phyloP scores from a whole-genome alignment of 345 rosid genomes.

The Leavenworthia alabamica region DNA sequence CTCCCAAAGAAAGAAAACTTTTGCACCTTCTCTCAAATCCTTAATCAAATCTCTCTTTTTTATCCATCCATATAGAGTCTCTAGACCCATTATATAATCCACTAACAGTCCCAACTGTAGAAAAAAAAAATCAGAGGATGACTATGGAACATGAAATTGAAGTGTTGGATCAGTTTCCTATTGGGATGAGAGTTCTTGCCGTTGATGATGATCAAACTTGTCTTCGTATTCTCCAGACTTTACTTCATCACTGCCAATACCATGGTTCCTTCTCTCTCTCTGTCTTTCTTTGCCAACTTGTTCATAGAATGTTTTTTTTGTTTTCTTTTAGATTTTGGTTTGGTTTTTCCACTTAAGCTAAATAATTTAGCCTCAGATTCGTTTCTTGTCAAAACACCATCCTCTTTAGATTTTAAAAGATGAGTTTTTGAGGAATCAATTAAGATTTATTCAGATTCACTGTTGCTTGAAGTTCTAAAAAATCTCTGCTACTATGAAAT shows the following conservation, averaged over 20 bases:
- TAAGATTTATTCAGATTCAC: slow-evolving; percentile 14
- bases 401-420: background rate
- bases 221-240: slow-evolving; percentile 45
- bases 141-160: slow-evolving; percentile 41
- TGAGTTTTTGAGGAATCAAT: background rate
- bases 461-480: background rate
- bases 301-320: background rate
- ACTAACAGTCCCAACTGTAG: background rate
- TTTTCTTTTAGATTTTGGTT: background rate
- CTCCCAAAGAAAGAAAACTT: background rate
- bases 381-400: background rate
- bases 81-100: background rate
- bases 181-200: slow-evolving; percentile 75
- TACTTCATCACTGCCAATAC: slow-evolving; percentile 65
- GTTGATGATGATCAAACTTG: slow-evolving; percentile 78
- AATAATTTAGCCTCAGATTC: slow-evolving; percentile 13
- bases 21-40: background rate
- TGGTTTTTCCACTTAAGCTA: slow-evolving; percentile 1
- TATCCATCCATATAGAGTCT: background rate
- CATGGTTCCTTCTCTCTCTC: slow-evolving; percentile 35
- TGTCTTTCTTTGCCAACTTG: background rate
- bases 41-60: background rate
- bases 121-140: slow-evolving; percentile 32
- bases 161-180: slow-evolving; percentile 50
- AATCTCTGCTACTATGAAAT: background rate